Evolutionary conservation across 257 asterid genomes (phyloP).

Genomic region (Solanum arcanum): DNA sequence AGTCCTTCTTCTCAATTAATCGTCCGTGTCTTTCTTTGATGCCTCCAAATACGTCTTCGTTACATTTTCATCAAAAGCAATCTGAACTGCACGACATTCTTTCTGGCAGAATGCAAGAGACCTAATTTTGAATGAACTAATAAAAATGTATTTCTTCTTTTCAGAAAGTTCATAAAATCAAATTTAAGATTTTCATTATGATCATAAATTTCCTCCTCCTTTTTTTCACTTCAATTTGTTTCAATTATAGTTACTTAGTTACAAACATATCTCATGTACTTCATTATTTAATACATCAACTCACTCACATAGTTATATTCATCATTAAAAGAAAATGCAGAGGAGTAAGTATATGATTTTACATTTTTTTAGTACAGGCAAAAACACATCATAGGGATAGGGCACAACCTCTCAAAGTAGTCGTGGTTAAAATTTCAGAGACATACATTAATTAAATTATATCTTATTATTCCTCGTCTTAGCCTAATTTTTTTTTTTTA

Average conservation of each 20-base stretch:
- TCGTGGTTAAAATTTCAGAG: no score
- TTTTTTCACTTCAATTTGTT: not conserved
- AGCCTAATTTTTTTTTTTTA: accelerated
- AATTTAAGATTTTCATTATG: not conserved
- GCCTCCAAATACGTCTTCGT: not conserved
- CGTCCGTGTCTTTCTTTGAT: not conserved
- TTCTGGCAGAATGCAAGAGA: not conserved
- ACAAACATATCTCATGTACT: not conserved
- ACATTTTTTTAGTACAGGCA: no score
- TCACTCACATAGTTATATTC: no score
- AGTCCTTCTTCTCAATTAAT: not conserved
- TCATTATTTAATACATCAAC: not conserved
- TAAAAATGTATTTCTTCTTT: not conserved
- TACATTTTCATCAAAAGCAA: not conserved
- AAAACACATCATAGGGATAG: no score
- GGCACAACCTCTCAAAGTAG: no score
- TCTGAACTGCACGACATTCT: not conserved
- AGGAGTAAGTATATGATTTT: not conserved
- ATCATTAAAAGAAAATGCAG: not conserved
- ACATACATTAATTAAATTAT: no score
- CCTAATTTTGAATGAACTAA: not conserved
- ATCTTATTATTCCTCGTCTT: accelerated
- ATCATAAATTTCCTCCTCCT: not conserved
- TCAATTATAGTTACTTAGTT: not conserved
- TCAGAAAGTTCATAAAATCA: not conserved